Evolutionary conservation across 352 stramenopile genomes (phyloP).

Genomic region (Blastocystis sp.): DNA sequence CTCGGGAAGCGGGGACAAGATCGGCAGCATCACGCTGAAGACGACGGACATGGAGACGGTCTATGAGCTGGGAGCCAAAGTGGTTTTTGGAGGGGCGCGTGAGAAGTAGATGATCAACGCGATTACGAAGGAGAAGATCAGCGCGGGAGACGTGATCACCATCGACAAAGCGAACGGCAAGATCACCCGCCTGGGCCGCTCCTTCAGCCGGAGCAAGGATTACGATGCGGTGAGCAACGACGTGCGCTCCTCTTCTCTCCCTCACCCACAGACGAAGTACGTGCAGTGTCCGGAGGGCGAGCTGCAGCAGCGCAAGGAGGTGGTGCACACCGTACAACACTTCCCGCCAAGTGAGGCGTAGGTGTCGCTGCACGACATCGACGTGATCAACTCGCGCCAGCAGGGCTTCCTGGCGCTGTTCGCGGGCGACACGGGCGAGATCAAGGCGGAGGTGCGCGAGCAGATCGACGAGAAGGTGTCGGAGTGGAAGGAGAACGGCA

Average conservation of each 20-base stretch:
- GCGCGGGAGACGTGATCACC: conserved; percentile 96
- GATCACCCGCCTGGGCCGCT: conserved; percentile 94
- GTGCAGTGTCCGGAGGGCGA: conserved; percentile 72
- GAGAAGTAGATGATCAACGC: conserved; percentile 90
- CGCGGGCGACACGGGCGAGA: conserved; percentile 96
- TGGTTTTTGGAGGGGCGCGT: not conserved
- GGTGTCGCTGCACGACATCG: conserved; percentile 74
- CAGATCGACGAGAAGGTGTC: conserved; percentile 97
- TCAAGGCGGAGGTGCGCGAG: conserved; percentile 95
- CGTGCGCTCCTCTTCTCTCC: conserved; percentile 70
- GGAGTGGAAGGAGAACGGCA: conserved; percentile 85
- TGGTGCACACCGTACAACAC: conserved; percentile 81
- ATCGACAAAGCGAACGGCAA: conserved; percentile 98
- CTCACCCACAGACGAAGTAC: conserved; percentile 70
- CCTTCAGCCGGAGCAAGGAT: conserved; percentile 91
- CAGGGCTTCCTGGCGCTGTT: conserved; percentile 98
- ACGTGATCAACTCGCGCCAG: conserved; percentile 97
- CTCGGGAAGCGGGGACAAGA: conserved; percentile 76
- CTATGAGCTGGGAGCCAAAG: conserved; percentile 95
- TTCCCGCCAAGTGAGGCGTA: conserved; percentile 79
- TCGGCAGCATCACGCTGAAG: conserved; percentile 90
- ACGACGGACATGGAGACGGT: conserved; percentile 99
- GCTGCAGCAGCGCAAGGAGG: conserved; percentile 95
- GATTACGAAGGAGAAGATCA: conserved; percentile 95
- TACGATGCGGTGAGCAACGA: conserved; percentile 95